These are phyloP conservation scores for Tylopilus felleus DNA, from an alignment of 768 basidiomycete genomes.

Conservation along the genomic window DNA sequence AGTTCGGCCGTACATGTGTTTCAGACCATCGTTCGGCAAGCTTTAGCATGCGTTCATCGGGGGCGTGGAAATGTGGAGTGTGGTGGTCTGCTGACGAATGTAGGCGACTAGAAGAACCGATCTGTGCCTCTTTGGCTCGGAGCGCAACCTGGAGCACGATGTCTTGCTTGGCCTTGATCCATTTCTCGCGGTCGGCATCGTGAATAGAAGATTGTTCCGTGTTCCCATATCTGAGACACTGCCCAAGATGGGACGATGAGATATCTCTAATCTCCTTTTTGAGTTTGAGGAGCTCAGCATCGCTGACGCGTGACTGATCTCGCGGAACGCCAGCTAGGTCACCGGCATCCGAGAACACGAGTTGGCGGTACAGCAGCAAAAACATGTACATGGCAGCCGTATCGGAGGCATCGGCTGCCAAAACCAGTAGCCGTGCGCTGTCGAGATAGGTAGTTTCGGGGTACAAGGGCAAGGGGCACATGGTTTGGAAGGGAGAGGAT, in stretches of 20 bases:
- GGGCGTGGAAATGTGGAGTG: constrained; percentile 28
- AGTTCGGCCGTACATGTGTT: constrained; percentile 57
- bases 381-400: constrained; percentile 76
- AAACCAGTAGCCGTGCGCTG: constrained; percentile 58
- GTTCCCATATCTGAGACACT: constrained; percentile 45
- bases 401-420: constrained; percentile 73
- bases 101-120: constrained; percentile 24
- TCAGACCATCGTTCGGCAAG: constrained; percentile 73
- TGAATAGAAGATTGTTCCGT: constrained; percentile 23
- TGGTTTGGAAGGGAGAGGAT: constrained; percentile 30
- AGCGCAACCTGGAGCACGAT: constrained; percentile 74
- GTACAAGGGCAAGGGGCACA: constrained; percentile 41
- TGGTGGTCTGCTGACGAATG: constrained; percentile 27
- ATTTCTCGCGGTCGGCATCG: constrained; percentile 46
- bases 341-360: constrained; percentile 49
- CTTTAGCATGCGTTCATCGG: constrained; percentile 51
- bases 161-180: constrained; percentile 56
- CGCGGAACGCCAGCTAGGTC: constrained; percentile 28
- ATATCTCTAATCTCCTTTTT: constrained; percentile 78
- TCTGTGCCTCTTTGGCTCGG: constrained; percentile 51
- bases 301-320: constrained; percentile 42
- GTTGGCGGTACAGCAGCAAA: constrained; percentile 74
- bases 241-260: constrained; percentile 53
- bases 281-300: constrained; percentile 53
- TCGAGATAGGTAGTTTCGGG: constrained; percentile 86